phyloP scores from a whole-genome alignment of 306 rosid species.

The Heteromeles arbutifolia region DNA sequence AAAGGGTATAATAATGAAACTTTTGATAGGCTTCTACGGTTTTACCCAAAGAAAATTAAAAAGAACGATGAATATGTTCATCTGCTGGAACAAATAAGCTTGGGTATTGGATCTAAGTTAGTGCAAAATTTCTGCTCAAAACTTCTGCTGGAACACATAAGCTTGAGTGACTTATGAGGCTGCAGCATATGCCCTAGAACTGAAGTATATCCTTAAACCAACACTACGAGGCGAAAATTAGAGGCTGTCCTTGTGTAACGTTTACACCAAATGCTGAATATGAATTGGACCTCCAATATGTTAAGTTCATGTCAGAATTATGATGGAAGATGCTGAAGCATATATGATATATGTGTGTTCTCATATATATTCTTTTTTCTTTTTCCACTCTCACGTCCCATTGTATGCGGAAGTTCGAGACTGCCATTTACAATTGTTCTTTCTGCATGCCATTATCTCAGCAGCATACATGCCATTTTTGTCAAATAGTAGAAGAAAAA shows the following conservation, averaged over 20 bases:
- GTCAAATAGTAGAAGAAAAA: too few species aligned
- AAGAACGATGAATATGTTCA: too few species aligned
- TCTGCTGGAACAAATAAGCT: too few species aligned
- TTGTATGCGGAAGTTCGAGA: background rate
- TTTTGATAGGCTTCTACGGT: too few species aligned
- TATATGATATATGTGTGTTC: background rate
- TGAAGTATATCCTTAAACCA: background rate
- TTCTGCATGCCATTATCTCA: background rate
- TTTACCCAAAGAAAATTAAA: too few species aligned
- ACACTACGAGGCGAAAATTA: background rate
- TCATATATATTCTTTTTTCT: background rate
- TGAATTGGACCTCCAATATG: background rate
- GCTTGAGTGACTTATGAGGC: background rate
- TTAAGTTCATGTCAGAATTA: background rate
- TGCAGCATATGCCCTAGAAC: background rate
- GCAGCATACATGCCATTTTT: background rate
- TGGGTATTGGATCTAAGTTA: too few species aligned
- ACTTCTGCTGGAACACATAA: background rate
- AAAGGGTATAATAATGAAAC: too few species aligned
- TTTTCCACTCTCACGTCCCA: background rate
- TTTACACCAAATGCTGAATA: background rate
- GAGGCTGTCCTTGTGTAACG: background rate
- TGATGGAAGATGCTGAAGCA: background rate
- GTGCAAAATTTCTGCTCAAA: too few species aligned
- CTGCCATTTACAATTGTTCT: background rate